A percentile compares a stretch with the other conserved stretches of the same genome.
These are phyloP conservation scores for Alternaria consortialis DNA, from an alignment of 2,329 filamentous ascomycete genomes.

Conservation along the genomic window DNA sequence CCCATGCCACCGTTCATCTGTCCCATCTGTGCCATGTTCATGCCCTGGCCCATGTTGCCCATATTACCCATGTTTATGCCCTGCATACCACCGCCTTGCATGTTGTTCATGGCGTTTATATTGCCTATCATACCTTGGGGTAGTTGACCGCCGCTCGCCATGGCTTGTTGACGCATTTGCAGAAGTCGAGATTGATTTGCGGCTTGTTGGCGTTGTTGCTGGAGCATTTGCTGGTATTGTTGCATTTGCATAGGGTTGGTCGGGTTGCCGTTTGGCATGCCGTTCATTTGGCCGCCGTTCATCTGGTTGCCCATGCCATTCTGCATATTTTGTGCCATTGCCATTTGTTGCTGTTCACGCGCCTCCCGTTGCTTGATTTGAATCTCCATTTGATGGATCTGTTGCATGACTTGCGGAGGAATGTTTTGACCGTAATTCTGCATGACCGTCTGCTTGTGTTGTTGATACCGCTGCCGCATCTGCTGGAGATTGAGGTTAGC, in stretches of 20 bases:
- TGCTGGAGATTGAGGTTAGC: slow-evolving; percentile 42
- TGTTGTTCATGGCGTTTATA: slow-evolving; percentile 30
- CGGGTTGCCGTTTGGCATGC: slow-evolving; percentile 29
- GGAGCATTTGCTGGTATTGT: slow-evolving; percentile 45
- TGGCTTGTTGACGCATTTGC: slow-evolving; percentile 44
- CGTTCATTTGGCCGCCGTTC: slow-evolving; percentile 36
- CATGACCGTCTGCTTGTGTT: slow-evolving; percentile 38
- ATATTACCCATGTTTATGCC: slow-evolving; percentile 41
- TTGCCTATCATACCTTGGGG: slow-evolving; percentile 42
- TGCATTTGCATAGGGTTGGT: slow-evolving; percentile 44
- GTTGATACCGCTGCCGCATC: slow-evolving; percentile 35
- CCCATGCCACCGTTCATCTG: slow-evolving; percentile 25
- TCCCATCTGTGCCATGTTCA: slow-evolving; percentile 21
- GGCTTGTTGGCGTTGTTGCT: slow-evolving; percentile 45
- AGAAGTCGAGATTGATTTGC: slow-evolving; percentile 47
- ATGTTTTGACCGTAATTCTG: slow-evolving; percentile 35
- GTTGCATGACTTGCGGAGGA: slow-evolving; percentile 35
- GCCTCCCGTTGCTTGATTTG: slow-evolving; percentile 36
- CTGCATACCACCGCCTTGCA: slow-evolving; percentile 35
- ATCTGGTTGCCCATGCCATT: slow-evolving; percentile 29
- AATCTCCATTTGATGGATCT: slow-evolving; percentile 42
- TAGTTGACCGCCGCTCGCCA: slow-evolving; percentile 42
- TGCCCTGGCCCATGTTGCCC: slow-evolving; percentile 25
- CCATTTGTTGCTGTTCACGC: slow-evolving; percentile 32
- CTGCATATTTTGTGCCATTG: slow-evolving; percentile 29